Evolutionary conservation across 228 moss, liverwort and hornwort genomes (phyloP), one percentile per base, ranked within the genome.

Genomic region (Sphagnum fallax): DNA sequence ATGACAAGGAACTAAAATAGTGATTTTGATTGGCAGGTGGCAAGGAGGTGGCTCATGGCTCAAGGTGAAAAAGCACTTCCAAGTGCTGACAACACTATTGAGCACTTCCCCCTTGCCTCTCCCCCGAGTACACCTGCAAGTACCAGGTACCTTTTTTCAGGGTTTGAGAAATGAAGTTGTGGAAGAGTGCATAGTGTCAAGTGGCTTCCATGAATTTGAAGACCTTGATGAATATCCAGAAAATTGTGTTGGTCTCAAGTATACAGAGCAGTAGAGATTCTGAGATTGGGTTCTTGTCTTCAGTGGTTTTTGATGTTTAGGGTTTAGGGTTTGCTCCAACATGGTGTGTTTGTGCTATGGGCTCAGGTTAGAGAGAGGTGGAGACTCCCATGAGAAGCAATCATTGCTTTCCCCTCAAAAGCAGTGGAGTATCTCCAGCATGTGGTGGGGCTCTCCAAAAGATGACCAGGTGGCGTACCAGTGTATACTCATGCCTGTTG

Each of bases 31-130:
- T 76, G 68, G 69, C 87, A 93, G 93, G 89, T 88, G 62, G 88
- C 91, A 60, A 88, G 98, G 73, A 86, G 97, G 77, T 85, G 90
- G 85, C 82, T 98, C 64, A 76, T 98, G 87, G 87, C 87, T 73
- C 90, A 87, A 70, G 93, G 97, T 68, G 93, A 93, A 67, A 78
- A 70, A 50, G 84, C 84, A 49, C 69, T 84, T 76, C 84, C 93
- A 68, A 87, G 78, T 32, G 32, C 32, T 75, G 91, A 83, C 74
- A 76, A 88, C 48, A 82, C 82, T 50, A 79, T 90, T 47, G 90
- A 80, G 65, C 80, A 81, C 67, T 78, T 77, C 47, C 60, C 82
- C 32, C 77, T 73, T 71, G 79, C 77, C 62, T 91, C 97, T 62
- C 85, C 90, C 66, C 98, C 98, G 61, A 66, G 76, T 64, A 98